Evolutionary conservation across 306 rosid species (phyloP), one percentile per base, ranked within the genome.

Genomic region (Psophocarpus tetragonolobus): DNA sequence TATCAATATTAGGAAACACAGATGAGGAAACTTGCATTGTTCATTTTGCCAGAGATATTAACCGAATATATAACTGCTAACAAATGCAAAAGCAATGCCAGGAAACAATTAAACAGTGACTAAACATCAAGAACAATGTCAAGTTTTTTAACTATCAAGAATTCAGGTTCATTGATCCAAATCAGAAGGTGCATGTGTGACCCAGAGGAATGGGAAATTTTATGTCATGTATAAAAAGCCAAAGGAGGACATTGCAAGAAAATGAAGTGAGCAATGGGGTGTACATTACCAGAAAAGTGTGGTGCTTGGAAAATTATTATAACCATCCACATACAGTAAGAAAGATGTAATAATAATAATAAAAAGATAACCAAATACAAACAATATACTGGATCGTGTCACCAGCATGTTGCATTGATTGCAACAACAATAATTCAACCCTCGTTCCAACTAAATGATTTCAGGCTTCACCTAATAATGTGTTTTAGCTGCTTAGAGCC

Each of bases 121-220:
- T 66, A 23, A 17, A 17, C 67, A 35, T 67, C 72, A 33, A 20
- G 48, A 57, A 36, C 38, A 33, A 53, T 33, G 48, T 33, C 35
- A 33, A n/a, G n/a, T n/a, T n/a, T n/a, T n/a, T n/a, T n/a, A n/a
- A 15, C 58, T 14, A 38, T 32, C 54, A 30, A 33, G 53, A 64
- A 47, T 32, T 41, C 70, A 29, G 54, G 71, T 66, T 74, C 70
- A 74, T 73, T 48, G 26, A 33, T 50, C 68, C 33, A 62, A 39
- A 36, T 38, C 58, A 51, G 45, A 79, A 10, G 73, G 50, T 60
- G 21, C 32, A 61, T 42, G 12, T 15, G 60, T 20, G 73, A 78
- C 51, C 20, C 9, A 47, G 20, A 53, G 66, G 29, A 39, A 60
- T 15, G 9, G 24, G 26, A 79, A 33, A 61, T 45, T n/a, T 60